Base-by-base conservation (phyloP, 148 eudicot species). In the Suaeda aralocaspica region DNA sequence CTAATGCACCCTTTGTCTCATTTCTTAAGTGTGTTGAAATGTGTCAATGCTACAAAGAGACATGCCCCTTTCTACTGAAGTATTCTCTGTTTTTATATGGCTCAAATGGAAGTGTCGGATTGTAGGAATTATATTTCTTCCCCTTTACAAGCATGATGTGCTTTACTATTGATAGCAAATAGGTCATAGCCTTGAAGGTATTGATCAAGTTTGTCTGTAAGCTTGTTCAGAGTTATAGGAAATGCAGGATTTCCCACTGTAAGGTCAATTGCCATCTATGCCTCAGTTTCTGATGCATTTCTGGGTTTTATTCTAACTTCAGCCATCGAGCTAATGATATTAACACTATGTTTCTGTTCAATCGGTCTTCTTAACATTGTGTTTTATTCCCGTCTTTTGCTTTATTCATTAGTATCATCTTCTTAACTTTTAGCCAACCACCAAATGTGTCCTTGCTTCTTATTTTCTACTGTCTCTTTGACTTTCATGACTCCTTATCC, bases 391-490 rank as follows among this genome's bases (percentile, higher is more conserved):
- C 4, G 41, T 8, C 41, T 8, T 53, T 21, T 6, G 29, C 58
- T 11, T 53, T 53, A 22, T 24, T 10, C 29, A 53, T 10, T 9
- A 10, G 15, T 13, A 28, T 59, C 39, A 9, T 59, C n/a, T 1
- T 58, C 63, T 31, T 59, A 52, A 5, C 18, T 56, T 69, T 28
- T 57, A 46, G 64, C 26, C 52, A 56, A 57, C 15, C 64, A 53
- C 10, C 24, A 22, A 16, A 57, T 5, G 59, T 39, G 19, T 53
- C 30, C 42, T 24, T 69, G 55, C 25, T 42, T 33, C 33, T 58
- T 51, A 10, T 15, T 8, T 42, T 26, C n/a, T 13, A 28, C 7
- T 10, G n/a, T 41, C 26, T 58, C 39, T 57, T 49, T 3, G 31
- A 56, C 41, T 12, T 6, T 39, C 25, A 46, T 13, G 2, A 2